Conservation (phyloP, 148 eudicot species). For the Camellia lanceoleosa region DNA sequence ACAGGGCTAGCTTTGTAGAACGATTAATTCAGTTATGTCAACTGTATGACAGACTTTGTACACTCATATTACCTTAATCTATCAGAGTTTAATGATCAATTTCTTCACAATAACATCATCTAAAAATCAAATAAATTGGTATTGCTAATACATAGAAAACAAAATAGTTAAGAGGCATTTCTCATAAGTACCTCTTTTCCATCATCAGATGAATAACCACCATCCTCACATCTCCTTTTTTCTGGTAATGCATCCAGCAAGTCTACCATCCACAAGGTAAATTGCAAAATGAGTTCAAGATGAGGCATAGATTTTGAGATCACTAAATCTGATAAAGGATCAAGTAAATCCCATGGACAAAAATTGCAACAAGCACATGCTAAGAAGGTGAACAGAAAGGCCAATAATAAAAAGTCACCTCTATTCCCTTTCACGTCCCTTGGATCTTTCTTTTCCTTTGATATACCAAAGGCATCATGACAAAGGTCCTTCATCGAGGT, state of each 20-base stretch:
- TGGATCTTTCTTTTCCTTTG: slow-evolving; percentile 86
- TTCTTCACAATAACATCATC: not conserved
- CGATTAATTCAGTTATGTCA: not conserved
- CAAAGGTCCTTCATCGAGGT: slow-evolving; percentile 90
- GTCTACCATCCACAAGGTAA: slow-evolving; percentile 36
- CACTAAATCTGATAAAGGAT: not conserved
- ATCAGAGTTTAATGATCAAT: not conserved
- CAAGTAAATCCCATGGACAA: not conserved
- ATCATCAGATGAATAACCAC: slow-evolving; percentile 76
- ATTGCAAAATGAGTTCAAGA: not conserved
- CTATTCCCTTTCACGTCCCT: slow-evolving; percentile 76
- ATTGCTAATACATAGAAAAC: slow-evolving; percentile 7
- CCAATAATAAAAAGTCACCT: slow-evolving; percentile 42
- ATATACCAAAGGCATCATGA: slow-evolving; percentile 72
- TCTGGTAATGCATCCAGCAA: slow-evolving; percentile 84
- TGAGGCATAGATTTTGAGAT: not conserved
- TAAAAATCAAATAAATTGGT: too few species aligned
- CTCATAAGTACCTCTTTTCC: slow-evolving; percentile 48
- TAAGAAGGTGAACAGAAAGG: not conserved
- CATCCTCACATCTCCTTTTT: slow-evolving; percentile 70
- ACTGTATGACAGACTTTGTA: not conserved
- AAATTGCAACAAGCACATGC: not conserved
- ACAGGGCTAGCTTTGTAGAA: not conserved
- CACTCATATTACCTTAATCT: not conserved
- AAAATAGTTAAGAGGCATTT: not conserved